Percentiles rank a stretch among this genome's conserved stretches.
Evolutionary conservation across 2,329 filamentous ascomycete genomes (phyloP).

Genomic region (Microcyclosporella mali): DNA sequence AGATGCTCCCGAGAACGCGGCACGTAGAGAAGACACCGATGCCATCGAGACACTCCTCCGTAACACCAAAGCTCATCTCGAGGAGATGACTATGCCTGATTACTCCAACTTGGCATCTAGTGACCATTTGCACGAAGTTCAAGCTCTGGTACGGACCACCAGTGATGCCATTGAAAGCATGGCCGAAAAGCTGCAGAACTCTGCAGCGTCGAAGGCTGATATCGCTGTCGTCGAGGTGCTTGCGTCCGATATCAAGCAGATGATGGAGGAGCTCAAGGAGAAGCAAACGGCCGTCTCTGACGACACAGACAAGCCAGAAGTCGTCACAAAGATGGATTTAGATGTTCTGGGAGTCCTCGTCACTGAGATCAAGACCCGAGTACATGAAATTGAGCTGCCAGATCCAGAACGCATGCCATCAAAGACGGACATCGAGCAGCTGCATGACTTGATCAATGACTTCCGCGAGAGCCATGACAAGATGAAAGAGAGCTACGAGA

Average conservation of each 20-base stretch:
- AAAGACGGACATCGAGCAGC: constrained; percentile 66
- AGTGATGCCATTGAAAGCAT: constrained; percentile 66
- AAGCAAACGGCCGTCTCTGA: constrained; percentile 40
- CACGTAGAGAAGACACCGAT: constrained; percentile 76
- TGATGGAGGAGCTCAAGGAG: constrained; percentile 61
- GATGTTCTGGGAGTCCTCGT: constrained; percentile 73
- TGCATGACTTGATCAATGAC: constrained; percentile 49
- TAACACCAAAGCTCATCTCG: constrained; percentile 81
- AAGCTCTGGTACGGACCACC: constrained; percentile 66
- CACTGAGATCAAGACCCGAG: constrained; percentile 73
- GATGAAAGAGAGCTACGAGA: constrained; percentile 66
- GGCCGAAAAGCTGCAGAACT: constrained; percentile 58
- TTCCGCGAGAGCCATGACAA: constrained; percentile 57
- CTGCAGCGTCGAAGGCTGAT: constrained; percentile 70
- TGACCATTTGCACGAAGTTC: constrained; percentile 55
- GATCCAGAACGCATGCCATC: constrained; percentile 65
- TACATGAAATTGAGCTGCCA: constrained; percentile 66
- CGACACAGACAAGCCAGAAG: constrained; percentile 45
- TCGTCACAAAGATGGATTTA: constrained; percentile 73
- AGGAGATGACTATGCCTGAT: constrained; percentile 64
- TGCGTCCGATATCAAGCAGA: constrained; percentile 67
- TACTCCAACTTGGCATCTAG: constrained; percentile 62
- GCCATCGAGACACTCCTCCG: constrained; percentile 85
- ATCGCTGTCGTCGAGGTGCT: constrained; percentile 70
- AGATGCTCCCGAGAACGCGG: constrained; percentile 44